These are phyloP conservation scores for Tetradesmus obliquus DNA, from an alignment of 139 green algal genomes.

Conservation along the genomic window DNA sequence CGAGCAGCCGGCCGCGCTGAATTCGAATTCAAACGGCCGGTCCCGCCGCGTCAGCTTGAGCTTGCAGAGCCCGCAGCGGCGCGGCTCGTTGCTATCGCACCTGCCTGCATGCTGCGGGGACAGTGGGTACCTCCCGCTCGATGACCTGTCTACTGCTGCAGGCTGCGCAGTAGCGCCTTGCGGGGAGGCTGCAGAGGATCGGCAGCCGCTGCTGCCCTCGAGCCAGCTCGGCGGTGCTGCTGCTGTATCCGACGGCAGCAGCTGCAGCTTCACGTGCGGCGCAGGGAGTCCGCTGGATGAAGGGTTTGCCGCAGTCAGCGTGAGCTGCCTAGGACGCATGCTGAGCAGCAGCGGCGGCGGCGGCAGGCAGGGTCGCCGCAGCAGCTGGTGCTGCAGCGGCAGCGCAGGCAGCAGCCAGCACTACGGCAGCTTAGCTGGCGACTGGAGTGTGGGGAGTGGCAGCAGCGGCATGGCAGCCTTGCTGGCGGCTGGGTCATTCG, in stretches of 20 bases:
- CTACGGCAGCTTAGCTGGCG: neutral
- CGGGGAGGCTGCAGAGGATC: neutral
- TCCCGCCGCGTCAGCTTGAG: neutral
- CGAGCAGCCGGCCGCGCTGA: neutral
- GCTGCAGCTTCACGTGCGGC: neutral
- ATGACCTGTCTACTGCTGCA: neutral
- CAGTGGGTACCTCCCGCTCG: constrained; percentile 22
- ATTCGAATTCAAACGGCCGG: neutral
- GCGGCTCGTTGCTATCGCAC: neutral
- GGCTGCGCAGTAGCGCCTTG: neutral
- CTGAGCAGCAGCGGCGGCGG: neutral
- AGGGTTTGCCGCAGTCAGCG: neutral
- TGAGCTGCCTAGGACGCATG: constrained; percentile 13
- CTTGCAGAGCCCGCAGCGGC: neutral
- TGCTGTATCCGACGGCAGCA: neutral
- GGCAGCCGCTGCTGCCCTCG: neutral
- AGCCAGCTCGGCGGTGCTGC: neutral
- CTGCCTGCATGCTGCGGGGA: neutral
- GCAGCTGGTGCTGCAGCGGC: constrained; percentile 12
- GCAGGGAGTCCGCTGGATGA: neutral
- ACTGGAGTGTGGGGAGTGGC: neutral
- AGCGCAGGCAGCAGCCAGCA: neutral
- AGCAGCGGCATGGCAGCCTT: neutral
- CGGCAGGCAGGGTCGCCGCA: neutral
- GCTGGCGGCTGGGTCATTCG: neutral